These are phyloP conservation scores for Pleurostoma richardsiae DNA, from an alignment of 2,329 filamentous ascomycete genomes.

Conservation along the genomic window DNA sequence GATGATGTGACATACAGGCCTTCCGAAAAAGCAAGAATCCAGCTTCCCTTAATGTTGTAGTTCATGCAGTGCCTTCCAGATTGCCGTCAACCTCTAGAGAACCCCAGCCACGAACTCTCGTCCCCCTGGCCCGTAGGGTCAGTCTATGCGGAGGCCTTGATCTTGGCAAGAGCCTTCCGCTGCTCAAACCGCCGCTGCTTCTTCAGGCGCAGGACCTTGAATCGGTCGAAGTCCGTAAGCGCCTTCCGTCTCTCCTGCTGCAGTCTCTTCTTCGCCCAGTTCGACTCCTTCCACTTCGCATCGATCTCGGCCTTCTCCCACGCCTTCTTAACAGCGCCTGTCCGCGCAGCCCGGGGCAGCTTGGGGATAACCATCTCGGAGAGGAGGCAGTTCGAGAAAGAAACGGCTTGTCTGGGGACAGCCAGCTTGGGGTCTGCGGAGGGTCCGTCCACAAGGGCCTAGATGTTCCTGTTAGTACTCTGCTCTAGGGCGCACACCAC, in stretches of 20 bases:
- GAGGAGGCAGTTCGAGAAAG: conserved; percentile 79
- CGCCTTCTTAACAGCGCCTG: conserved; percentile 74
- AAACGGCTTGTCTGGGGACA: conserved; percentile 81
- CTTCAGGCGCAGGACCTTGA: conserved; percentile 99
- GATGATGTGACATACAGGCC: conserved; percentile 61
- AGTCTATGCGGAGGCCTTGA: conserved; percentile 73
- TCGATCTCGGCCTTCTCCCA: conserved; percentile 94
- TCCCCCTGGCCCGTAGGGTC: conserved; percentile 19
- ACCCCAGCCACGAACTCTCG: conserved; percentile 9
- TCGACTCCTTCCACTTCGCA: conserved; percentile 84
- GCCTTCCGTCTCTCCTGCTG: conserved; percentile 81
- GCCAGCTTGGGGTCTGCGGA: conserved; percentile 72
- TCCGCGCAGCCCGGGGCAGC: conserved; percentile 80
- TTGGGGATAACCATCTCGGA: conserved; percentile 84
- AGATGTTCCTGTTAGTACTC: conserved; percentile 13
- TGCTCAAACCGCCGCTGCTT: conserved; percentile 99
- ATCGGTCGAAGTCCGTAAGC: conserved; percentile 97
- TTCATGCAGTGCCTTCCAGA: conserved; percentile 38
- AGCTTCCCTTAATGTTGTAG: conserved; percentile 50
- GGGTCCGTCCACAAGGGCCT: conserved; percentile 96
- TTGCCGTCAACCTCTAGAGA: conserved; percentile 25
- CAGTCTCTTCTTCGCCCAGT: conserved; percentile 90
- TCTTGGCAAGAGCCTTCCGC: conserved; percentile 91
- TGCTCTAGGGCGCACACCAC: neutral
- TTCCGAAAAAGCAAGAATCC: conserved; percentile 52